Base-by-base conservation (phyloP, 2,329 filamentous ascomycete species). In the Lachnellula occidentalis region DNA sequence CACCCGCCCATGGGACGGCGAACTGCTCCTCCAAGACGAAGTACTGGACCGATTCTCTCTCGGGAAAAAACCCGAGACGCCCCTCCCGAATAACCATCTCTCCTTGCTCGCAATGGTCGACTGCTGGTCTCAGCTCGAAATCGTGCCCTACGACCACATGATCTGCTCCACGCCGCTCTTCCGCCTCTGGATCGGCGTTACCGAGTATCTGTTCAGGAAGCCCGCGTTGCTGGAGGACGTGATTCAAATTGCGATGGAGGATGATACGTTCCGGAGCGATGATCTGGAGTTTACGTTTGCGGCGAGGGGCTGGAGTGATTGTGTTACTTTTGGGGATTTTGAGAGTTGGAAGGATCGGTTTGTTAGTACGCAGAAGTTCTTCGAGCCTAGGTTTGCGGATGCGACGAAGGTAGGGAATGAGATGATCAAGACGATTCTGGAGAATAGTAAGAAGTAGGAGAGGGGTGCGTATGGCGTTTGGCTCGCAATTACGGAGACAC, bases 111-210 rank as follows among this genome's bases (percentile, higher is more conserved):
- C 92, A 46, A 99, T 99, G 83, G 95, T 97, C 43, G 94, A 99
- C 74, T 97, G 92, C 74, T 99, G 94, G 94, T 94, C 89, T 69
- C 89, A 90, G 62, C 80, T 97, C 45, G 88, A 85, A 34, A 99
- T 96, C 65, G 88, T 95, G 47, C 94, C 94, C 0, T 99, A 99
- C 71, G 92, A 99, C 72, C 95, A 99, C 76, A 99, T 99, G 92
- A 95, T 99, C 63, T 99, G 94, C 76, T 96, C 91, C 51, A 99
- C 94, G 39, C 94, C 94, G 75, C 82, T 97, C 46, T 99, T 99
- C 77, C 88, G 94, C 49, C 83, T 99, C 61, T 96, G 94, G 83
- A 81, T 99, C 34, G 94, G 94, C 54, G 95, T 96, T n/a, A 92
- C 92, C 1, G 94, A 99, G 73, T 92, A 95, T 69, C 78, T 99